Base-by-base conservation (phyloP, 768 basidiomycete species). In the Piloderma croceum region DNA sequence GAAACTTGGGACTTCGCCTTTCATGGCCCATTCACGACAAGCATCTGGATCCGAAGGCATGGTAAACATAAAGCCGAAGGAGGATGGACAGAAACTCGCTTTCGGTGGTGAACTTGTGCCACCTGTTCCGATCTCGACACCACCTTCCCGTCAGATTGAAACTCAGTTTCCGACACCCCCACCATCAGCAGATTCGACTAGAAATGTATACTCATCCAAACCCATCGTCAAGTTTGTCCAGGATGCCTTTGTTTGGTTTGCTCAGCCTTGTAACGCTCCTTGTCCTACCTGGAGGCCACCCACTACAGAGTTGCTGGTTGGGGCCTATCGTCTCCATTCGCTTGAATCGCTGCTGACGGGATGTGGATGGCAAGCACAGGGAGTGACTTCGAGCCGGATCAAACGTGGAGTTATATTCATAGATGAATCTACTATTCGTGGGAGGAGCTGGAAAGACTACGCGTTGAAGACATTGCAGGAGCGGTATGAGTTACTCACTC, bases 311-410 rank as follows among this genome's bases (percentile, higher is more conserved):
- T 44, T 74, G 10, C 58, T 65, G 3, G 46, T 42, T 2, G 60
- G 56, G n/a, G n/a, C n/a, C 15, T 58, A 62, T 31, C 56, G 57
- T 11, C 45, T 74, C 7, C 67, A 71, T 45, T 64, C 65, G 2
- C 39, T 78, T 7, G 65, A 71, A n/a, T 61, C 73, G 2, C 44
- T 78, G 6, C 47, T 77, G 3, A n/a, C 52, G 3, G 73, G 64
- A 2, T 77, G 77, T 49, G 74, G 69, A 11, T 73, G 70, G 71
- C 36, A 37, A 43, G 38, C 20, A 31, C 27, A 29, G 15, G 15
- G 9, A 29, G 27, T 29, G 10, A 29, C 27, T 9, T 49, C 53
- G 50, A 15, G 10, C 9, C n/a, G n/a, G n/a, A 38, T 46, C 7
- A 39, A 49, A 37, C 47, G 56, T 36, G 73, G 70, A 5, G 45